phyloP scores from a whole-genome alignment of 768 basidiomycete species.

The Fistulinella prunicolor region DNA sequence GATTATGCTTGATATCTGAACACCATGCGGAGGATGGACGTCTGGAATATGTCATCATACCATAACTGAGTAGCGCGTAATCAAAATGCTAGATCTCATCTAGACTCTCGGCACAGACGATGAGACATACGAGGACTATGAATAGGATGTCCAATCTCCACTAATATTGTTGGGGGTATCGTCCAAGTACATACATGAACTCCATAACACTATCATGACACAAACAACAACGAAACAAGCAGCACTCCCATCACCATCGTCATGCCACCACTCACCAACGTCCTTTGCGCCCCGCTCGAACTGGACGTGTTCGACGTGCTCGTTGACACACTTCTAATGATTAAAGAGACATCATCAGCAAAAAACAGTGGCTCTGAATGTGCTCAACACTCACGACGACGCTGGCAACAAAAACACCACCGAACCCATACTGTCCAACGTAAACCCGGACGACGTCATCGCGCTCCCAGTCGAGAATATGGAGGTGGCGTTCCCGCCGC shows the following conservation, averaged over 20 bases:
- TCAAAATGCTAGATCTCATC: too few relatives aligned
- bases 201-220: background rate
- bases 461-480: constrained; percentile 17
- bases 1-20: too few relatives aligned
- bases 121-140: too few relatives aligned
- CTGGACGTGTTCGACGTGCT: background rate
- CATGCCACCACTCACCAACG: background rate
- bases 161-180: too few relatives aligned
- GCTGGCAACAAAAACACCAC: constrained; percentile 13
- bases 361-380: background rate
- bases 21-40: too few relatives aligned
- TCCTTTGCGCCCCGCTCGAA: background rate
- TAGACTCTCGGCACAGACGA: too few relatives aligned
- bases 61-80: too few relatives aligned
- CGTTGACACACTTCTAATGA: background rate
- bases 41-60: too few relatives aligned
- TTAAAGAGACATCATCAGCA: too few relatives aligned
- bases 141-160: too few relatives aligned
- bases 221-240: background rate
- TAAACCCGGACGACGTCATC: constrained; percentile 14
- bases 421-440: constrained; percentile 18
- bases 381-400: constrained; percentile 12
- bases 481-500: background rate
- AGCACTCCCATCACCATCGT: background rate
- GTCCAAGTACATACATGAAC: too few relatives aligned